Evolutionary conservation across 1,284 basidiomycete genomes (phyloP), one percentile per base, ranked within the genome.

Genomic region (Schizophyllum commune): DNA sequence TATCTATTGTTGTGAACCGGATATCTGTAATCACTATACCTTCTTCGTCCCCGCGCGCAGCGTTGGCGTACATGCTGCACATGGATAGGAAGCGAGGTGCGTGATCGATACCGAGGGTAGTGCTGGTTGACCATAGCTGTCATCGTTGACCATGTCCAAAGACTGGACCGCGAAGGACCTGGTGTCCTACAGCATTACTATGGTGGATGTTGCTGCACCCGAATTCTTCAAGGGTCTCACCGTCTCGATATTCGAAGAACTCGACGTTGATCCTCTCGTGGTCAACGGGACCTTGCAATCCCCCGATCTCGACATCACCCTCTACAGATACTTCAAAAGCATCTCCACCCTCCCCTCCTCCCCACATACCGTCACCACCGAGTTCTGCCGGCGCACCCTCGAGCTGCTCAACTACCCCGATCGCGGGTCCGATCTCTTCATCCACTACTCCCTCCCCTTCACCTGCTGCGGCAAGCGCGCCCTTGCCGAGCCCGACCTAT

Each of bases 351-450:
- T 59, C 13, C 59, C 65, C 19, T 32, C 52, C 34, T 47, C 39
- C 39, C 39, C 39, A 3, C 39, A 47, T 8, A 8, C 9, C 39
- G 39, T 47, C 39, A 33, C 62, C 6, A 64, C 34, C 11, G 67
- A 71, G 56, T 75, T 75, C 55, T 67, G 69, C 32, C 65, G 67
- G 51, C 51, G 64, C 34, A 61, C 75, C 27, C 61, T 76, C 13
- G 52, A 60, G 27, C 55, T 61, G 33, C 56, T 73, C 8, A 65
- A 67, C 51, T 75, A 68, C 60, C 61, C 62, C 13, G 64, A 65
- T 47, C 39, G 39, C 13, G 39, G 13, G 13, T 47, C 39, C 13
- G 39, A 47, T 17, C 39, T 47, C 39, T 47, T 13, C 17, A 47
- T 47, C 39, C 39, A 47, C 39, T 47, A 17, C 13, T 47, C 39